Conservation (phyloP, 2,329 filamentous ascomycete species). For the Bipolaris oryzae region DNA sequence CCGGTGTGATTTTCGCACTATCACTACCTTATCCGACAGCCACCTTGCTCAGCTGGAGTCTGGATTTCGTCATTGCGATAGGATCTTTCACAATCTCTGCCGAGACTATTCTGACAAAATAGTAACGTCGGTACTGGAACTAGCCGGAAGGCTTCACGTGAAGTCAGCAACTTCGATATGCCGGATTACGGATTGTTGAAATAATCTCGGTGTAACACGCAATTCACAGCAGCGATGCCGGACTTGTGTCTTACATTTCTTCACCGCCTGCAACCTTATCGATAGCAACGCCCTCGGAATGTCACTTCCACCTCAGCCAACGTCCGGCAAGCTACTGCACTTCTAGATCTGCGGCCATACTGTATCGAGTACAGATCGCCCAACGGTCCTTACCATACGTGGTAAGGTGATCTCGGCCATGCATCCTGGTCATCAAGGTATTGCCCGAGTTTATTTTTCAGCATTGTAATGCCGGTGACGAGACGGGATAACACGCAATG, state of each 20-base stretch:
- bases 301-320: constrained; percentile 14
- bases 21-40: constrained; percentile 13
- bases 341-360: constrained; percentile 12
- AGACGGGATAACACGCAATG: constrained; percentile 12
- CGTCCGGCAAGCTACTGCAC: constrained; percentile 22
- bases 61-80: background rate
- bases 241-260: constrained; percentile 4
- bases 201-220: background rate
- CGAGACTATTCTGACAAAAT: background rate
- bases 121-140: background rate
- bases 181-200: background rate
- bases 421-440: constrained; percentile 28
- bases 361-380: constrained; percentile 2
- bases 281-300: constrained; percentile 12
- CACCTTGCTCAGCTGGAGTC: background rate
- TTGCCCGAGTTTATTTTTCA: constrained; percentile 22
- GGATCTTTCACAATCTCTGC: background rate
- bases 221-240: background rate
- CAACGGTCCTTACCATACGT: constrained; percentile 2
- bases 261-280: constrained; percentile 18
- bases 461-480: constrained; percentile 11
- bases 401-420: constrained; percentile 20
- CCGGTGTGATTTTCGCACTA: constrained; percentile 12
- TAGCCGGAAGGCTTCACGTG: background rate
- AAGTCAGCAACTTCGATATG: background rate